A percentile compares a stretch with the other conserved stretches of the same genome.
These are phyloP conservation scores for Tetrapyrgos nigripes DNA, from an alignment of 1,284 basidiomycete species.

Conservation along the genomic window DNA sequence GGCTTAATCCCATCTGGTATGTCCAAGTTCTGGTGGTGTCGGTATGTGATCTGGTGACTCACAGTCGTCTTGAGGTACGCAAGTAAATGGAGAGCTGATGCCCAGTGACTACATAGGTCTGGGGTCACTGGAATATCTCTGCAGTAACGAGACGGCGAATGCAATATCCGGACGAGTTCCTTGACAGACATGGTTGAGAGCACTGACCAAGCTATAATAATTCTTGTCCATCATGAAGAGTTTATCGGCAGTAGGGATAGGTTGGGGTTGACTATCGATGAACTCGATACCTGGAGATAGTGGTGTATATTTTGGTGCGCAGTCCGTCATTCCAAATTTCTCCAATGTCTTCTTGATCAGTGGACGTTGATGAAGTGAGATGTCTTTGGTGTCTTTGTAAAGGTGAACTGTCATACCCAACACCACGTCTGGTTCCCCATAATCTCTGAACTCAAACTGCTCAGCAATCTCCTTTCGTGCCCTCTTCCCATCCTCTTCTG, in stretches of 20 bases:
- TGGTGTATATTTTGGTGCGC: too few species aligned
- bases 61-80: not conserved
- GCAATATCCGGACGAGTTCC: too few species aligned
- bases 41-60: not conserved
- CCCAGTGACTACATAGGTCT: slow-evolving; percentile 4
- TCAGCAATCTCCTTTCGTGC: too few species aligned
- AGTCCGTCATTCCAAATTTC: not conserved
- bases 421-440: too few species aligned
- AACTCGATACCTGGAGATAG: not conserved
- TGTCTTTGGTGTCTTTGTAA: not conserved
- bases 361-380: slow-evolving; percentile 4
- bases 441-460: too few species aligned
- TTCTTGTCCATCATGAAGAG: slow-evolving; percentile 3
- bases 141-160: not conserved
- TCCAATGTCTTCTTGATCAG: not conserved
- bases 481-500: too few species aligned
- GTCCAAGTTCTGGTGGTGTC: not conserved
- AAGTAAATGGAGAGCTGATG: not conserved
- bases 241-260: not conserved
- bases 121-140: not conserved
- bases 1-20: not conserved
- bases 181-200: not conserved
- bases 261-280: not conserved
- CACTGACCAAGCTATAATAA: not conserved
- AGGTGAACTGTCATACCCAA: not conserved